These are phyloP conservation scores for Candida piceae DNA, from an alignment of 805 yeast species.

Conservation along the genomic window DNA sequence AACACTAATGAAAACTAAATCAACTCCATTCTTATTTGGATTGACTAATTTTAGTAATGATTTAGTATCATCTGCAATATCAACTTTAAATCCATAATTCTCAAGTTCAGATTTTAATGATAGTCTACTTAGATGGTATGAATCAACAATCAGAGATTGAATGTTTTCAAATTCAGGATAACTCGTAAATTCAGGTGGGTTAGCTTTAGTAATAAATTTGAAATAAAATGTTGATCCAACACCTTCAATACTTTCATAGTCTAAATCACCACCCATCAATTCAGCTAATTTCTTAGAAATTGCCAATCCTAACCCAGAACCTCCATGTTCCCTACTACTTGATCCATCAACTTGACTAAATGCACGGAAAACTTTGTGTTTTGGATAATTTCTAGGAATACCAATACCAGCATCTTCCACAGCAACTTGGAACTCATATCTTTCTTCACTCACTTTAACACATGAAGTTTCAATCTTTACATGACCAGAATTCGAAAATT, in stretches of 20 bases:
- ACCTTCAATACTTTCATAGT: conserved; percentile 42
- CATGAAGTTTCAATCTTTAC: conserved; percentile 32
- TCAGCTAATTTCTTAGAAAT: conserved; percentile 82
- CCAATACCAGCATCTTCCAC: conserved; percentile 54
- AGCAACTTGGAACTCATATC: conserved; percentile 35
- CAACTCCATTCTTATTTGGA: neutral
- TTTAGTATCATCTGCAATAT: neutral
- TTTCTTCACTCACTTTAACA: conserved; percentile 27
- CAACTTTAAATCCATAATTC: conserved; percentile 24
- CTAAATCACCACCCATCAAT: conserved; percentile 59
- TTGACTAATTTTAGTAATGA: neutral
- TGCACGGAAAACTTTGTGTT: conserved; percentile 45
- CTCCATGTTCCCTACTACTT: conserved; percentile 46
- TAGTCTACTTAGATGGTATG: conserved; percentile 27
- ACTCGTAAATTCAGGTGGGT: neutral
- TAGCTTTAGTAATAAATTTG: conserved; percentile 28
- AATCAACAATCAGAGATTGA: conserved; percentile 31
- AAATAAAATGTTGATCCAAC: conserved; percentile 44
- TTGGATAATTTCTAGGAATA: conserved; percentile 36
- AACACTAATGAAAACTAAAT: conserved; percentile 1
- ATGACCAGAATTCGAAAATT: conserved; percentile 42
- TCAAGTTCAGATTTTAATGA: conserved; percentile 32
- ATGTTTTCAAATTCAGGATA: conserved; percentile 4
- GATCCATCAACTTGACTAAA: conserved; percentile 55
- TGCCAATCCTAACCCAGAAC: conserved; percentile 68